Evolutionary conservation across 768 basidiomycete genomes (phyloP), one percentile per base, ranked within the genome.

Genomic region (Calocera viscosa): DNA sequence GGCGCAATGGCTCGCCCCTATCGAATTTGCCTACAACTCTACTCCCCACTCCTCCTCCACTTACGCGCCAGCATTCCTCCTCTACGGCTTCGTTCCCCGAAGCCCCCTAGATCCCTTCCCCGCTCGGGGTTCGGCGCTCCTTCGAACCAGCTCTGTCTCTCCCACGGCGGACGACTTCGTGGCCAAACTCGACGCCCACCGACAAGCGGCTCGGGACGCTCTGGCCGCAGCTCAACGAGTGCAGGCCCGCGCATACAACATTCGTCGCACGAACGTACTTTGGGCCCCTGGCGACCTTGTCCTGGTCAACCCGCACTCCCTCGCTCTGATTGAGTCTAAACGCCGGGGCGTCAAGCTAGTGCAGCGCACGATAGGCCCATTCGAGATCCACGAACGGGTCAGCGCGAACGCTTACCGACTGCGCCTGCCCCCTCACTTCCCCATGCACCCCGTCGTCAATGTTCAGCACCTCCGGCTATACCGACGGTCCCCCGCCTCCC

Each of bases 21-120:
- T 77, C 1, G 64, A 68, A 19, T 65, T 77, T 2, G 47, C 76
- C 0, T 79, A 78, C 67, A 79, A 78, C 68, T 68, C 75, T 0
- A 68, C 73, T 0, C 66, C 68, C 0, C 77, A 77, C 49, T 65
- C 74, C 2, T 69, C 74, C 11, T 77, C 76, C 0, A 64, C 41
- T 7, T 75, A 70, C 33, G 30, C 76, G 0, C 77, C 76, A 1
- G 71, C 73, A 2, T 76, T 69, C 64, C 65, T 76, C 1, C 68
- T 77, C 0, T 65, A 68, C 19, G 76, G 77, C 12, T 77, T 66
- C 66, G 41, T 16, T 10, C 49, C 49, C 22, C 14, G 49, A 24
- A 24, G 49, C 14, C 49, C 49, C 22, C 8, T 10, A 10, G 24
- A 26, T 26, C 10, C 22, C 49, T n/a, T 49, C 8, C 10, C 14